Base-by-base conservation (phyloP, 1,284 basidiomycete genomes). In the Ceratobasidium sp. region DNA sequence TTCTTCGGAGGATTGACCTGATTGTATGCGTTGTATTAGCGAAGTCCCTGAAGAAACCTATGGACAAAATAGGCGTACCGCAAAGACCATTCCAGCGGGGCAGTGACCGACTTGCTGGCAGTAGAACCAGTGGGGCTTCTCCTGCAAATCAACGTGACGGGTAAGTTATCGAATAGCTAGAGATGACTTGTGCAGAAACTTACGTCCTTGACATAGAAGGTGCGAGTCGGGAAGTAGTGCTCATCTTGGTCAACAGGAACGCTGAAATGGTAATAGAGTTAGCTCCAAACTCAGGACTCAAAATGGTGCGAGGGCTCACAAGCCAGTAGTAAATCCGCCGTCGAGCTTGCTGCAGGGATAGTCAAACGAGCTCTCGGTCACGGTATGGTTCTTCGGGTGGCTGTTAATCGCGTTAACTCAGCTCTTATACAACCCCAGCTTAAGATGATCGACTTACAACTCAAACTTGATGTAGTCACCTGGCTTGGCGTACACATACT, bases 91-190 rank as follows among this genome's bases (percentile, higher is more conserved):
- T 15, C 78, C 78, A 20, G 20, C 18, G 40, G 70, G 40, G 23
- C 58, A 73, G 20, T 73, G 70, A 0, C 70, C 70, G 39, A 26
- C 33, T 40, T 79, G 78, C 26, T 63, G 55, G 33, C 78, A 79
- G 78, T 79, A 71, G 53, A 79, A 72, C 78, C 78, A 79, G 71
- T 76, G 64, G 12, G 78, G 70, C 28, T 77, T 56, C 3, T n/a
- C 26, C 56, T 56, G 44, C 20, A 61, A 40, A 5, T 1, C n/a
- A 42, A 28, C 40, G 20, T 7, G 55, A 40, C 60, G 3, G 40
- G 4, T 64, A 58, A 63, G 33, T 33, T 33, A 33, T 33, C 33
- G 33, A 33, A 23, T 26, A 39, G 20, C 13, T 13, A 51, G 49
- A 51, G 49, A 51, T 15, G 20, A 6, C 12, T 13, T 15, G 49